Evolutionary conservation across 2,329 filamentous ascomycete genomes (phyloP), one percentile per base, ranked within the genome.

Genomic region (Cadophora malorum): DNA sequence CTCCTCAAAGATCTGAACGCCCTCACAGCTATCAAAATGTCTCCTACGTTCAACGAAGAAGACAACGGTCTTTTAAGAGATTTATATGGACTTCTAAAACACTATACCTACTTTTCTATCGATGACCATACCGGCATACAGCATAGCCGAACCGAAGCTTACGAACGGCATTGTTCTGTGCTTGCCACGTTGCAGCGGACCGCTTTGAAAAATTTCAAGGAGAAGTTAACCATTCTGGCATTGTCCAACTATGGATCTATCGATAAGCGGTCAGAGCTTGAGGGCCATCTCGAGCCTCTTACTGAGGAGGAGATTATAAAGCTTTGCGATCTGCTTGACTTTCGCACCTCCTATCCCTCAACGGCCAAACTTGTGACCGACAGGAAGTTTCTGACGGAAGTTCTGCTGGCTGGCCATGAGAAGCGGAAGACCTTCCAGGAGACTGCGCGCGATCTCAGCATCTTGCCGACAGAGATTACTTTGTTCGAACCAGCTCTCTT

Each of bases 191-290:
- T 99, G 63, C 96, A 99, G 79, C 82, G 93, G 68, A 87, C 89
- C 58, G 88, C 90, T 25, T 84, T 97, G 74, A 94, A 90, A 75
- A 84, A 93, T 74, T 97, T 97, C 80, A 94, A 92, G 74, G 89
- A 94, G 7, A 97, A 97, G 79, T 82, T 99, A 47, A 94, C 91
- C n/a, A 91, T 99, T 49, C 82, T 99, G 68, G 93, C 95, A 1
- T 81, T 99, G 49, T 96, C 96, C 21, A 98, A 99, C 77, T 96
- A 96, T 77, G 94, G 91, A 1, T 91, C 93, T 4, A 91, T 99
- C 70, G 91, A 94, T 71, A 90, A 92, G 76, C 86, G 93, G 53
- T 83, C 86, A 6, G 96, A 98, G 73, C 84, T 99, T 19, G 87
- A 91, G 76, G 85, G 87, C 28, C 90, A 97, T 71, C 81, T 99